Evolutionary conservation across 805 yeast species (phyloP).

Genomic region (Torulaspora quercuum): DNA sequence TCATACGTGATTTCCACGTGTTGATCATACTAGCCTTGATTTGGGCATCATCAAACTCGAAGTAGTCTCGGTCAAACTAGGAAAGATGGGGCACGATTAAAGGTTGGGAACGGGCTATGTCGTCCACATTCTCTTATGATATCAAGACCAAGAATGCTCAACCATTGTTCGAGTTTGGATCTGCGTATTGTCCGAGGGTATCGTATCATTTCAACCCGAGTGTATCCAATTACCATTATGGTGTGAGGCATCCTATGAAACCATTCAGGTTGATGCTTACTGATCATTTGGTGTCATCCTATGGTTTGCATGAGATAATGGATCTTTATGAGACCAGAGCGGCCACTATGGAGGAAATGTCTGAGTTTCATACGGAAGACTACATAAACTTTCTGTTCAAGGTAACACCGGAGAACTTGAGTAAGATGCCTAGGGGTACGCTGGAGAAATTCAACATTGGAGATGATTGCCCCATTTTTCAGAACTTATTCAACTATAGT

Average conservation of each 20-base stretch:
- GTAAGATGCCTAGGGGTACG: conserved; percentile 48
- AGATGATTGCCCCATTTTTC: conserved; percentile 87
- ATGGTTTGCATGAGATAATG: conserved; percentile 84
- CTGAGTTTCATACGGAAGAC: conserved; percentile 83
- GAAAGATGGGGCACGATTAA: too few species aligned
- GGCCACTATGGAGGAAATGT: conserved; percentile 77
- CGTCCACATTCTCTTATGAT: conserved; percentile 42
- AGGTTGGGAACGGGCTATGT: too few species aligned
- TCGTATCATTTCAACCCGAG: conserved; percentile 86
- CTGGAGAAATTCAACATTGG: conserved; percentile 82
- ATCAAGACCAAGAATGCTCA: conserved; percentile 40
- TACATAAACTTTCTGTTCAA: conserved; percentile 71
- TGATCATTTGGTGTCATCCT: conserved; percentile 81
- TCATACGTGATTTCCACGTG: too few species aligned
- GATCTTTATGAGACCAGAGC: conserved; percentile 80
- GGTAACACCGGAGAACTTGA: conserved; percentile 70
- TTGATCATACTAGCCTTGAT: too few species aligned
- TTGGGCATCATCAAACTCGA: too few species aligned
- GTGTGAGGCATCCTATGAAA: conserved; percentile 96
- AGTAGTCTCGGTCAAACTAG: too few species aligned
- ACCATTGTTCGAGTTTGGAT: conserved; percentile 47
- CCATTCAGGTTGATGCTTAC: conserved; percentile 92
- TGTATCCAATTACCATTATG: conserved; percentile 80
- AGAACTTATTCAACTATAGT: conserved; percentile 72
- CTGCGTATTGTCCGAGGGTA: conserved; percentile 54